Percentiles rank a stretch among this genome's conserved stretches.
These are phyloP conservation scores for Mortierella sp. DNA, from an alignment of 371 early-diverging fungal species.

Conservation along the genomic window DNA sequence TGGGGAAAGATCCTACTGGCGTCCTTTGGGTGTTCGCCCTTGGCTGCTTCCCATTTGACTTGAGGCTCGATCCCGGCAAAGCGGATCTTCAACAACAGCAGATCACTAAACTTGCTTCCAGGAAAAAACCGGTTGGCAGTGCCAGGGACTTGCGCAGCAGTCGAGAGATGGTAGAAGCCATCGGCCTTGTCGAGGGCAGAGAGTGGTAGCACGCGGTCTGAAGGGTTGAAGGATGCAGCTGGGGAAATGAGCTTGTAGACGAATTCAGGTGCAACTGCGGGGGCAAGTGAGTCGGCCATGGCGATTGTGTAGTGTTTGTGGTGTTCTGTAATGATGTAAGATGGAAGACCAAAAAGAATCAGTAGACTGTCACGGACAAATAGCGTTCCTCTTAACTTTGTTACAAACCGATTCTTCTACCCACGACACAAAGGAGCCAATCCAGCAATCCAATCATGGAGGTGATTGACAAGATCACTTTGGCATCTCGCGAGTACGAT, in stretches of 20 bases:
- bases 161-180: slow-evolving; percentile 54
- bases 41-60: slow-evolving; percentile 47
- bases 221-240: slow-evolving; percentile 25
- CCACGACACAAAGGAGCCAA: not conserved
- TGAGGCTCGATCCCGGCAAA: slow-evolving; percentile 24
- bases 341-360: not conserved
- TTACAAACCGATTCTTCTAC: too few species aligned
- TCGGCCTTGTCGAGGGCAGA: slow-evolving; percentile 48
- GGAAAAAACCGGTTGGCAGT: slow-evolving; percentile 54
- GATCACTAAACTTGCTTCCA: slow-evolving; percentile 23
- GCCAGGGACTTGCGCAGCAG: slow-evolving; percentile 37
- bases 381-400: too few species aligned
- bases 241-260: slow-evolving; percentile 53
- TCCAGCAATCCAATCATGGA: not conserved
- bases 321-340: not conserved
- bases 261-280: slow-evolving; percentile 23
- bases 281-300: slow-evolving; percentile 36
- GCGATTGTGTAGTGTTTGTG: not conserved
- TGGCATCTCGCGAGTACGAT: slow-evolving; percentile 46
- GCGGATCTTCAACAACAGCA: slow-evolving; percentile 43
- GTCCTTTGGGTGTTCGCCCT: slow-evolving; percentile 37
- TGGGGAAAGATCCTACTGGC: slow-evolving; percentile 49
- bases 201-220: slow-evolving; percentile 29
- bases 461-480: slow-evolving; percentile 24
- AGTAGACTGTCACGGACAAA: not conserved